A percentile compares a stretch with the other conserved stretches of the same genome.
These are phyloP conservation scores for Acorus gramineus DNA, from an alignment of 106 monocot genomes.

Conservation along the genomic window DNA sequence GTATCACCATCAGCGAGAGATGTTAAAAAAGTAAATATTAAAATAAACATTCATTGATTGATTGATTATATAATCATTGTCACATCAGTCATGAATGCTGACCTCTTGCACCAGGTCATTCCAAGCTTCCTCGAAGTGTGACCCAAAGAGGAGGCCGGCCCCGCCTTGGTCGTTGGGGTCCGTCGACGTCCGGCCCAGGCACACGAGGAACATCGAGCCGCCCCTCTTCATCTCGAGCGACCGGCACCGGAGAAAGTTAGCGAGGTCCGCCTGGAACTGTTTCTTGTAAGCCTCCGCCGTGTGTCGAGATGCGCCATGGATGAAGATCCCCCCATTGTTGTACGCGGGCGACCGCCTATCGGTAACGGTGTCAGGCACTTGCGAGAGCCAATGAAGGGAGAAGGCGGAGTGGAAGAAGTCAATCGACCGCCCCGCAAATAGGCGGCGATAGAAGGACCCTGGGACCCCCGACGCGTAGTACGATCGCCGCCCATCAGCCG, in stretches of 20 bases:
- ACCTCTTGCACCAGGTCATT: slow-evolving; percentile 23
- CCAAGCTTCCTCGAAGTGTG: slow-evolving; percentile 31
- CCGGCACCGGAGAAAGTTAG: slow-evolving; percentile 14
- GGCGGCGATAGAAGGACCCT: slow-evolving; percentile 30
- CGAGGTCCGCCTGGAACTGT: slow-evolving; percentile 23
- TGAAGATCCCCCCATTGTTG: slow-evolving; percentile 22
- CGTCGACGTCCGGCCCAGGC: slow-evolving; percentile 17
- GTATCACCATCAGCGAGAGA: no score
- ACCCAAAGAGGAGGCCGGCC: slow-evolving; percentile 18
- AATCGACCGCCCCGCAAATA: slow-evolving; percentile 21
- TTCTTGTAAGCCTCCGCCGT: slow-evolving; percentile 15
- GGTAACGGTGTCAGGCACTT: slow-evolving; percentile 14
- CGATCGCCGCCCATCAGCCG: background rate
- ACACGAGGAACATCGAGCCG: slow-evolving; percentile 26
- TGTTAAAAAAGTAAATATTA: no score
- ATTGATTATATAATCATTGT: no score
- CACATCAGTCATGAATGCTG: background rate
- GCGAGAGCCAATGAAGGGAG: slow-evolving; percentile 40
- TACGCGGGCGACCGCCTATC: slow-evolving; percentile 15
- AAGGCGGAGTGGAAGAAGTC: slow-evolving; percentile 23
- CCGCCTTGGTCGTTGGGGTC: slow-evolving; percentile 33
- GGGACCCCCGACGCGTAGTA: slow-evolving; percentile 32
- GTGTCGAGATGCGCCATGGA: slow-evolving; percentile 17
- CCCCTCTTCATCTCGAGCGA: slow-evolving; percentile 21
- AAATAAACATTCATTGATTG: no score